phyloP scores from a whole-genome alignment of 1,139 yeast species.

The Suzukiozyma palmioleophila region DNA sequence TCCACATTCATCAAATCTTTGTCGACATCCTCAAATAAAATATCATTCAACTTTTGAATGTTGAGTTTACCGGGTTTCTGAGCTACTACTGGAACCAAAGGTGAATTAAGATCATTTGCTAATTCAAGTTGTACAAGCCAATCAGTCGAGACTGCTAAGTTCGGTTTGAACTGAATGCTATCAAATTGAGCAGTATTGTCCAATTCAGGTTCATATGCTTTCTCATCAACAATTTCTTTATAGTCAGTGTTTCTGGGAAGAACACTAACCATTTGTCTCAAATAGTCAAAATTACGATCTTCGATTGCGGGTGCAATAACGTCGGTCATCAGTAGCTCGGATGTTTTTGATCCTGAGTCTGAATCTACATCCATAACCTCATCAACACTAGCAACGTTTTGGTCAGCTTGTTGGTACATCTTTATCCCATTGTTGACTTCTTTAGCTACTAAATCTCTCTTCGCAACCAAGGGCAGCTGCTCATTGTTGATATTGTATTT shows the following conservation, averaged over 20 bases:
- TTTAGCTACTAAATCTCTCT: constrained; percentile 22
- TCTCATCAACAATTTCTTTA: constrained; percentile 49
- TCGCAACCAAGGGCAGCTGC: constrained; percentile 20
- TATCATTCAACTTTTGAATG: constrained; percentile 39
- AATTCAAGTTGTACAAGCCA: constrained; percentile 64
- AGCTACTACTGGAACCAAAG: constrained; percentile 28
- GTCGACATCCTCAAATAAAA: constrained; percentile 52
- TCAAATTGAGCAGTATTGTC: constrained; percentile 29
- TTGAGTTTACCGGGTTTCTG: constrained; percentile 18
- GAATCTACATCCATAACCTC: constrained; percentile 3
- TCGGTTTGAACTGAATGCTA: constrained; percentile 26
- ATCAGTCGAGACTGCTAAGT: constrained; percentile 48
- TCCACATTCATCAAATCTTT: constrained; percentile 18
- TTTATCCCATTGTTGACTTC: constrained; percentile 26
- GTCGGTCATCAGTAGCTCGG: background rate
- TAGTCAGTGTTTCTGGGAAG: constrained; percentile 30
- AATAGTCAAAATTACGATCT: constrained; percentile 26
- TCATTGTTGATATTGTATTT: constrained; percentile 13
- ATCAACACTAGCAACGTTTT: constrained; percentile 20
- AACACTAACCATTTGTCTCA: constrained; percentile 30
- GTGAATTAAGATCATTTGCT: constrained; percentile 52
- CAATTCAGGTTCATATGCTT: constrained; percentile 65
- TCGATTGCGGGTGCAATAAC: background rate
- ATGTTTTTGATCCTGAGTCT: constrained; percentile 1
- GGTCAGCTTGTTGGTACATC: constrained; percentile 16